These are phyloP conservation scores for Citrullus amarus DNA, from an alignment of 306 rosid species.

Conservation along the genomic window DNA sequence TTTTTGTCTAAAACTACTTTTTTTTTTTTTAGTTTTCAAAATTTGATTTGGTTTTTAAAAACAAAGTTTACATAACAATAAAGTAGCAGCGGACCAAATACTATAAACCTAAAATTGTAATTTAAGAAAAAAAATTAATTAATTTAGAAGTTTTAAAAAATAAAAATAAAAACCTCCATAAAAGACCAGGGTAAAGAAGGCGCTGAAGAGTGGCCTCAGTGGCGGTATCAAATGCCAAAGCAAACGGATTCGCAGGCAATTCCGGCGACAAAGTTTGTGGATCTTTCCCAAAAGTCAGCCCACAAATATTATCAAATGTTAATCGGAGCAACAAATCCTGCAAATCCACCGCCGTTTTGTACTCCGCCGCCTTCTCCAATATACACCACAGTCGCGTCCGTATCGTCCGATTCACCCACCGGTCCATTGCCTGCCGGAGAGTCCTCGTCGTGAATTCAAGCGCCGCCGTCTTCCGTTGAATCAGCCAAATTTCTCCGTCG, in stretches of 20 bases:
- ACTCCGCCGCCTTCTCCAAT: constrained; percentile 48
- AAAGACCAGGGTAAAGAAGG: constrained; percentile 53
- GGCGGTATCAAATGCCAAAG: constrained; percentile 62
- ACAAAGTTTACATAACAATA: too few relatives aligned
- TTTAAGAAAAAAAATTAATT: too few relatives aligned
- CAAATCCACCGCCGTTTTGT: constrained; percentile 44
- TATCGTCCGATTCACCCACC: constrained; percentile 89
- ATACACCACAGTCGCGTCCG: constrained; percentile 68
- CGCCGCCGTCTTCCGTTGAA: constrained; percentile 95
- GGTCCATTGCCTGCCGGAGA: constrained; percentile 77
- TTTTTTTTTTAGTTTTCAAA: too few relatives aligned
- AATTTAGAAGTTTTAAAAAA: neutral
- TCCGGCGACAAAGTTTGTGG: constrained; percentile 75
- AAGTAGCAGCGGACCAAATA: too few relatives aligned
- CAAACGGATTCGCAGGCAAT: constrained; percentile 41
- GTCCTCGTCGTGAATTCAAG: constrained; percentile 85
- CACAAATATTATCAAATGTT: constrained; percentile 87
- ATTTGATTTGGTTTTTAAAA: too few relatives aligned
- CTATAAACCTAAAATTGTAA: too few relatives aligned
- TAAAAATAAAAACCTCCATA: constrained; percentile 29
- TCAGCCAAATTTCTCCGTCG: constrained; percentile 85
- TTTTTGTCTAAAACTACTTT: too few relatives aligned
- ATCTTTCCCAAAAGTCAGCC: constrained; percentile 84
- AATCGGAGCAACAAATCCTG: constrained; percentile 74
- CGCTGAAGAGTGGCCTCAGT: constrained; percentile 75